phyloP scores from a whole-genome alignment of 805 yeast species.

The Cyberlindnera lachancei region DNA sequence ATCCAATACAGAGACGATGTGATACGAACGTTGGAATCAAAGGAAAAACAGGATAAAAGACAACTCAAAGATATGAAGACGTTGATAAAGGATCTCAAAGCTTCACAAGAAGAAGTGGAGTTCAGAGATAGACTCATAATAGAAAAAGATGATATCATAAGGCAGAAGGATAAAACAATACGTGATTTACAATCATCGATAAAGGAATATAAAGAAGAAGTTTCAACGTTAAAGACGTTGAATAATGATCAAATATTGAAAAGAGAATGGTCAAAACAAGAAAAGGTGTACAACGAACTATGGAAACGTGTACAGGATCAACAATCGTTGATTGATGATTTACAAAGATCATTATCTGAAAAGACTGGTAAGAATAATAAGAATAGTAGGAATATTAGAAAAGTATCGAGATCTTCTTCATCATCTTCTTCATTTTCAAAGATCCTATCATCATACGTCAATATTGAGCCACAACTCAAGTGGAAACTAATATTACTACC shows the following conservation, averaged over 20 bases:
- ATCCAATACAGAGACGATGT: conserved; percentile 19
- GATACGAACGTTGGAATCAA: conserved; percentile 15
- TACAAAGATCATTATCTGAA: conserved; percentile 13
- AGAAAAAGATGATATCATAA: conserved; percentile 9
- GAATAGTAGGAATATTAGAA: too few species aligned
- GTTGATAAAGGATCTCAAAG: background rate
- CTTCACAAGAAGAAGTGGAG: conserved; percentile 15
- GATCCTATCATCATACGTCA: too few species aligned
- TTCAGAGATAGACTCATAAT: conserved; percentile 19
- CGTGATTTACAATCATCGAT: conserved; percentile 4
- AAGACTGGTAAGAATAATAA: too few species aligned
- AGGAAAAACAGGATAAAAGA: conserved; percentile 6
- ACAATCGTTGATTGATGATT: conserved; percentile 8
- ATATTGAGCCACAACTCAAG: background rate
- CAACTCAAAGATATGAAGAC: conserved; percentile 3
- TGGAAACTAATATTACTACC: too few species aligned
- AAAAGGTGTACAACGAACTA: conserved; percentile 12
- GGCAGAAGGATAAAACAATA: conserved; percentile 5
- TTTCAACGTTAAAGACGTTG: conserved; percentile 8
- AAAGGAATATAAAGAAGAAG: conserved; percentile 4
- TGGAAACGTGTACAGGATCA: conserved; percentile 14
- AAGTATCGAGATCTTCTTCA: too few species aligned
- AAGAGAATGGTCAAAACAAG: conserved; percentile 3
- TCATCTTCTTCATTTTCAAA: too few species aligned
- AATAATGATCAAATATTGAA: conserved; percentile 3